Conservation (phyloP, 495 filamentous ascomycete species). For the Podospora tetraspora region DNA sequence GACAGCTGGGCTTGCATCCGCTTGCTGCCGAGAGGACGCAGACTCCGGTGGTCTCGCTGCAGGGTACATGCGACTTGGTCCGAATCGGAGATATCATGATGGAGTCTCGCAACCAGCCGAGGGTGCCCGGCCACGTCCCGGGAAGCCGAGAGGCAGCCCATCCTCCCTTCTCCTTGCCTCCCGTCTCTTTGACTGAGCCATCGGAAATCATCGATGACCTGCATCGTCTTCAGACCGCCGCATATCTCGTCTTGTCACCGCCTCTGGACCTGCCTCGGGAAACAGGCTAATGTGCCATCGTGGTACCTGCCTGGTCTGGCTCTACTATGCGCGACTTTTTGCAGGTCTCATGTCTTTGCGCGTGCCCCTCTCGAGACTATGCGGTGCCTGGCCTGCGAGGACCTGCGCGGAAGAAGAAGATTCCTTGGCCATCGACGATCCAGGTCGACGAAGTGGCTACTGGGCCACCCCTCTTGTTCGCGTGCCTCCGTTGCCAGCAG, state of each 20-base stretch:
- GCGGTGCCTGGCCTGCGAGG: background rate
- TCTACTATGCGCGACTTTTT: slow-evolving; percentile 26
- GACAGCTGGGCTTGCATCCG: background rate
- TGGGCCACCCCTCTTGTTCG: slow-evolving; percentile 5
- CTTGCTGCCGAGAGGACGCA: slow-evolving; percentile 8
- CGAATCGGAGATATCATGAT: slow-evolving; percentile 17
- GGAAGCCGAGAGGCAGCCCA: slow-evolving; percentile 4
- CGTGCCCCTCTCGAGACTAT: background rate
- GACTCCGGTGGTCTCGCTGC: slow-evolving; percentile 7
- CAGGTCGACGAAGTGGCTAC: slow-evolving; percentile 2
- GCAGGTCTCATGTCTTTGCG: slow-evolving; percentile 5
- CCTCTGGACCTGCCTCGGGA: background rate
- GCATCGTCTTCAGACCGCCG: background rate
- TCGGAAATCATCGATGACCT: background rate
- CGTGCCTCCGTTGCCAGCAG: background rate
- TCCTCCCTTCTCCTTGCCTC: background rate
- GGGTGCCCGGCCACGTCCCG: background rate
- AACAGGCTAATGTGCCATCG: slow-evolving; percentile 23
- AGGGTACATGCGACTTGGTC: slow-evolving; percentile 10
- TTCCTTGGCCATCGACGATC: slow-evolving; percentile 11
- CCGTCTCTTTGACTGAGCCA: slow-evolving; percentile 1
- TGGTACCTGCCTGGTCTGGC: slow-evolving; percentile 4
- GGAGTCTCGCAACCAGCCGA: background rate
- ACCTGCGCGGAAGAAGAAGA: background rate
- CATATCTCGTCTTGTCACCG: background rate